Evolutionary conservation across 768 basidiomycete species (phyloP), one percentile per base, ranked within the genome.

Genomic region (Boletus patriciae): DNA sequence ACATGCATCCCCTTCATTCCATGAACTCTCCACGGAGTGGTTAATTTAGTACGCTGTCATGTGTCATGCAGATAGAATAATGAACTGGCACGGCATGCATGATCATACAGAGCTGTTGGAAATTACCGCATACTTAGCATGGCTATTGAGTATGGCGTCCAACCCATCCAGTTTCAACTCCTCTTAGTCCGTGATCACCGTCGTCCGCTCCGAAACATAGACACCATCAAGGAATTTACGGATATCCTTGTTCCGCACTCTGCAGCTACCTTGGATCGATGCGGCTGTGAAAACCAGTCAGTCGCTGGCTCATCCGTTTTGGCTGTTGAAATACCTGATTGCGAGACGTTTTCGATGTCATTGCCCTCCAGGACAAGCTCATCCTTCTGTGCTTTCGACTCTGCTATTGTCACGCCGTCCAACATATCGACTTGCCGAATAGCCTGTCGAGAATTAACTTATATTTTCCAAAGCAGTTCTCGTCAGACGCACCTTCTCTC

Each of bases 221-320:
- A 94, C 84, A 74, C 92, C 90, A 72, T 95, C 92, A 73, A 97
- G 80, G 83, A 98, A 97, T 82, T 98, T 97, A 69, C 96, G 93
- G 78, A 98, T 98, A 82, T 96, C 96, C 82, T 99, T 99, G 88
- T 98, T 97, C 76, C 93, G 90, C 70, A 99, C 97, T 65, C 88
- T 86, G 80, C 94, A 97, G 59, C 89, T 81, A 65, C 95, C 95
- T 74, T 98, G 97, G 73, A 99, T 98, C 41, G 92, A 92, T 46
- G 97, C 97, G 59, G 97, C 94, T 88, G 59, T 50, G 29, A 55
- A 25, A 31, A 46, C 45, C 58, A 41, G 59, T 60, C 45, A 65
- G 48, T 41, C n/a, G n/a, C 6, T 42, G 19, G 41, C 18, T 31
- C 42, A 38, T 44, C 23, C 18, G 10, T 25, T 44, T 33, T 33